Percentiles rank a stretch among this genome's conserved stretches.
phyloP scores from a whole-genome alignment of 2,329 filamentous ascomycete species.

The Neonectria coccinea region DNA sequence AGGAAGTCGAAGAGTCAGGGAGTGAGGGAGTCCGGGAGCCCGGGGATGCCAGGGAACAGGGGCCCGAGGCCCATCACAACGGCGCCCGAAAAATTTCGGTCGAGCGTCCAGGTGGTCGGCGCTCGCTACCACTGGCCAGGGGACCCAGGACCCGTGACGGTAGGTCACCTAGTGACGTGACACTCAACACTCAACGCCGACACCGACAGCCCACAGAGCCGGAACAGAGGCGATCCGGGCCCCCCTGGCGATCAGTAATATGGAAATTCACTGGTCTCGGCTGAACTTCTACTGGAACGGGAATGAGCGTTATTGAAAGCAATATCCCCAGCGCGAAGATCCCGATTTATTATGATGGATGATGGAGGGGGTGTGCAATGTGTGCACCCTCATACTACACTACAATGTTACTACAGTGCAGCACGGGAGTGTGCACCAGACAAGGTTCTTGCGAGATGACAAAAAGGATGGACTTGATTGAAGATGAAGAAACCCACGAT shows the following conservation, averaged over 20 bases:
- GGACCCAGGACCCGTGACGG: neutral
- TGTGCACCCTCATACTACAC: neutral
- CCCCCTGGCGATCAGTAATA: conserved; percentile 45
- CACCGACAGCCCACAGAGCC: conserved; percentile 4
- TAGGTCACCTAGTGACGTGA: conserved; percentile 25
- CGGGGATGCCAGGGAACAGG: conserved; percentile 2
- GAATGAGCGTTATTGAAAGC: conserved; percentile 9
- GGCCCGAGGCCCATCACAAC: conserved; percentile 37
- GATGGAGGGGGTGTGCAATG: neutral
- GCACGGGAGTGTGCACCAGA: neutral
- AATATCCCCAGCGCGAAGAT: conserved; percentile 21
- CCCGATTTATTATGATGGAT: neutral
- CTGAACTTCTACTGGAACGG: conserved; percentile 10
- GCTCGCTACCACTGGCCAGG: conserved; percentile 10
- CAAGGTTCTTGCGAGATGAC: neutral
- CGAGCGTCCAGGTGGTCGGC: conserved; percentile 27
- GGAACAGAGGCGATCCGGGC: conserved; percentile 21
- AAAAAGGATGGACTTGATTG: neutral
- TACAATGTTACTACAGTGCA: no score
- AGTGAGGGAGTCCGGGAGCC: no score
- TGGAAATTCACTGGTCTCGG: conserved; percentile 15
- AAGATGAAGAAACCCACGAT: neutral
- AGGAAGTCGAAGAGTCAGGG: neutral
- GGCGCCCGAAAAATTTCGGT: conserved; percentile 45
- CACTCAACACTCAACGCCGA: conserved; percentile 19